Percentiles rank a stretch among this genome's conserved stretches.
Conservation (phyloP, 495 filamentous ascomycete genomes). For the Cercophora scortea region DNA sequence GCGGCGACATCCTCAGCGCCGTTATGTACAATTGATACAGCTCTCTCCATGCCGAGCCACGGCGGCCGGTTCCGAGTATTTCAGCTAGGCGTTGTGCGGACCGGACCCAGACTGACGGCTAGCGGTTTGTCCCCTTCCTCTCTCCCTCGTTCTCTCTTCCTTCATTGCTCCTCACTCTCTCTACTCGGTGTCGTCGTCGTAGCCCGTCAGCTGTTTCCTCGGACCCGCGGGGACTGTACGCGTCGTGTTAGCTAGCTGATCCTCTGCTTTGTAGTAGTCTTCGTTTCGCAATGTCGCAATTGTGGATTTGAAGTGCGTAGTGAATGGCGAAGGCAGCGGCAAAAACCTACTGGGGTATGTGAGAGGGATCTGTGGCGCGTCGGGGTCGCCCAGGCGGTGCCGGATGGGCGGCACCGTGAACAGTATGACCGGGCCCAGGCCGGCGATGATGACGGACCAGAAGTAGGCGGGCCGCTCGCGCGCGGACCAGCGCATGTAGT, state of each 20-base stretch:
- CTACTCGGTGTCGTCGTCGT: conserved; percentile 52
- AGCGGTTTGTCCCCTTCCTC: too few species aligned
- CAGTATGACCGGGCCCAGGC: conserved; percentile 60
- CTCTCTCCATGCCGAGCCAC: not conserved
- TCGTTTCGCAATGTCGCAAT: too few species aligned
- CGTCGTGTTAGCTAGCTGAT: not conserved
- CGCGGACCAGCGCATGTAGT: conserved; percentile 79
- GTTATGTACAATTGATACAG: conserved; percentile 23
- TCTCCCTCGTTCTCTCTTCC: not conserved
- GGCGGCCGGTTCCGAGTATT: too few species aligned
- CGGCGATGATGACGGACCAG: conserved; percentile 69
- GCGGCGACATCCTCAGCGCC: not conserved
- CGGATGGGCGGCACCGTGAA: conserved; percentile 62
- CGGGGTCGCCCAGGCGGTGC: conserved; percentile 58
- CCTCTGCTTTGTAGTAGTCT: too few species aligned
- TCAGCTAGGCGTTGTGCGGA: too few species aligned
- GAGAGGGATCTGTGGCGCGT: conserved; percentile 63
- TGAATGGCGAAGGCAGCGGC: not conserved
- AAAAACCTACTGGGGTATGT: conserved; percentile 80
- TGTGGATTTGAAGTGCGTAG: not conserved
- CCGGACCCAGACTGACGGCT: too few species aligned
- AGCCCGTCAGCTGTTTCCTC: conserved; percentile 63
- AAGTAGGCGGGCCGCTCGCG: conserved; percentile 83
- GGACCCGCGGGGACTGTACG: conserved; percentile 65
- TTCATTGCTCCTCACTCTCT: not conserved